Conservation (phyloP, 108 stramenopile genomes). For the Epithemia pelagica region DNA sequence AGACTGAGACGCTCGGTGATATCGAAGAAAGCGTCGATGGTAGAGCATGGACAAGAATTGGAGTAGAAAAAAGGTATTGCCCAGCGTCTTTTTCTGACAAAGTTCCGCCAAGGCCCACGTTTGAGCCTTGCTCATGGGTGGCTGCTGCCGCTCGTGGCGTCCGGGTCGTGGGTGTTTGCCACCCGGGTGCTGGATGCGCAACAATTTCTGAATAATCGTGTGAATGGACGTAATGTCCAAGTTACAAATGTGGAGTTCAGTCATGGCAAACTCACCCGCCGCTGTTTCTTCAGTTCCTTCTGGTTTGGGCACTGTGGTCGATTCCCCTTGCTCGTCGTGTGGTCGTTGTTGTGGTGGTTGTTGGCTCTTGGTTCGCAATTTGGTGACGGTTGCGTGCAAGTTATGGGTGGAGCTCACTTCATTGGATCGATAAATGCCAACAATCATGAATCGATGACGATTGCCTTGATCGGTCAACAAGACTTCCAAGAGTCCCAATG, state of each 20-base stretch:
- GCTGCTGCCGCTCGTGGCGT: no score
- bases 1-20: constrained; percentile 14
- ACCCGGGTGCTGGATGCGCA: no score
- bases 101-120: constrained; percentile 17
- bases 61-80: constrained; percentile 47
- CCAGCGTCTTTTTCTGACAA: constrained; percentile 43
- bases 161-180: no score
- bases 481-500: constrained; percentile 12
- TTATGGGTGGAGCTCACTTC: no score
- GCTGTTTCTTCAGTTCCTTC: no score
- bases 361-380: neutral
- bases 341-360: neutral
- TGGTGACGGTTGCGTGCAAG: no score
- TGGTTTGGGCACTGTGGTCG: no score
- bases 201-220: neutral
- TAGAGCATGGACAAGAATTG: constrained; percentile 36
- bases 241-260: neutral
- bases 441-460: constrained; percentile 11
- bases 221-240: neutral
- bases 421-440: constrained; percentile 17
- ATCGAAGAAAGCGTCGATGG: constrained; percentile 27
- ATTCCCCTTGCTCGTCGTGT: constrained; percentile 1
- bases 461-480: constrained; percentile 7
- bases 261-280: neutral
- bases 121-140: neutral